phyloP scores from a whole-genome alignment of 2,329 filamentous ascomycete genomes.

The Cryphonectria carpinicola region DNA sequence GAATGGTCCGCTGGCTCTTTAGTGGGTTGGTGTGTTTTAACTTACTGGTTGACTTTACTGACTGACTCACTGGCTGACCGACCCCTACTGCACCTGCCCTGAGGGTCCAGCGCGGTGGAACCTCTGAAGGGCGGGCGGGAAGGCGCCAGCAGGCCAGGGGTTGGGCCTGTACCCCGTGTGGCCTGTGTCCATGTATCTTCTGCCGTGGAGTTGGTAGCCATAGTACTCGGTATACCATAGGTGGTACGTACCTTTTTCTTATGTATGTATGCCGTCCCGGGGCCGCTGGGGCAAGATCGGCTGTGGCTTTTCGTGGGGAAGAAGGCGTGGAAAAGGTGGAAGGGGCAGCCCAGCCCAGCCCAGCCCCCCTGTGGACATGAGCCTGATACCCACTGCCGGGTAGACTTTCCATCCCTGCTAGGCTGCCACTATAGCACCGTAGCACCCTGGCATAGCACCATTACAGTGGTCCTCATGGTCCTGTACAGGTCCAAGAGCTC shows the following conservation, averaged over 20 bases:
- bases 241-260: neutral
- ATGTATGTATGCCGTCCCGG: neutral
- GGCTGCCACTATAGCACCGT: neutral
- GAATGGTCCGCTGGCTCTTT: neutral
- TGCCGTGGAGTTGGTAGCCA: neutral
- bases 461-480: neutral
- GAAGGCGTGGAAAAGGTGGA: neutral
- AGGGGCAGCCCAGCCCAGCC: slow-evolving; percentile 7
- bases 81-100: neutral
- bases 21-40: neutral
- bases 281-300: slow-evolving; percentile 11
- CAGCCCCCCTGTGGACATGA: neutral
- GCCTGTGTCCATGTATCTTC: neutral
- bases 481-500: neutral
- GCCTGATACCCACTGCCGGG: neutral
- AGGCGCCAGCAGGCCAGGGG: slow-evolving; percentile 9
- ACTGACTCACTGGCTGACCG: neutral
- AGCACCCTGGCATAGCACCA: neutral
- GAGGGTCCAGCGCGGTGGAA: neutral
- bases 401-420: neutral
- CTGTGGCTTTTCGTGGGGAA: slow-evolving; percentile 13
- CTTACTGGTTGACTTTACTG: neutral
- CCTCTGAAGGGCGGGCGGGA: neutral
- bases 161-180: neutral
- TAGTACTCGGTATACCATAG: slow-evolving; percentile 4